Percentiles rank a stretch among this genome's conserved stretches.
phyloP scores from a whole-genome alignment of 2,329 filamentous ascomycete genomes.

The Colletotrichum sp. region DNA sequence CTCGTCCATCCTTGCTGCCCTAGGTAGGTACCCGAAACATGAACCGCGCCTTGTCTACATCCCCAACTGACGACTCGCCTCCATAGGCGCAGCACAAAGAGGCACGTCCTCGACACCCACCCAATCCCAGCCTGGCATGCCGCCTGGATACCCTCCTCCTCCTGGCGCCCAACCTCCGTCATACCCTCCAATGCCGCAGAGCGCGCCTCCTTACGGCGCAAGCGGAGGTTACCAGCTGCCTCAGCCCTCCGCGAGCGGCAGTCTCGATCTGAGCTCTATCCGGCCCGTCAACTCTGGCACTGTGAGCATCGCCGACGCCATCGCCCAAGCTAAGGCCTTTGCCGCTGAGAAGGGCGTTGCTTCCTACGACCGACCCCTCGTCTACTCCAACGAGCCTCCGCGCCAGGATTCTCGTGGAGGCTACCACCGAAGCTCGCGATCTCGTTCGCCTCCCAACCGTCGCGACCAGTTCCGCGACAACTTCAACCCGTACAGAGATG shows the following conservation, averaged over 20 bases:
- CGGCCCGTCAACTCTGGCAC: slow-evolving; percentile 81
- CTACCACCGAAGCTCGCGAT: slow-evolving; percentile 68
- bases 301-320: slow-evolving; percentile 82
- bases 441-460: slow-evolving; percentile 71
- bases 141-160: slow-evolving; percentile 43
- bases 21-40: slow-evolving; percentile 42
- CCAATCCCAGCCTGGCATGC: slow-evolving; percentile 44
- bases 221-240: slow-evolving; percentile 55
- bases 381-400: slow-evolving; percentile 44
- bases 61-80: slow-evolving; percentile 20
- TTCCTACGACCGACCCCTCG: slow-evolving; percentile 62
- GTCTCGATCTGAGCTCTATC: slow-evolving; percentile 79
- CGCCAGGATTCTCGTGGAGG: slow-evolving; percentile 45
- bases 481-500: slow-evolving; percentile 84
- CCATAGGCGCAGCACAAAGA: slow-evolving; percentile 46
- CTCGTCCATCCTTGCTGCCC: slow-evolving; percentile 53
- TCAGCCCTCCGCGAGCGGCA: slow-evolving; percentile 75
- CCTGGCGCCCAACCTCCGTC: slow-evolving; percentile 37
- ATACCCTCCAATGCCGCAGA: slow-evolving; percentile 41
- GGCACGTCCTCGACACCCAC: slow-evolving; percentile 45
- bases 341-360: slow-evolving; percentile 79
- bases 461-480: slow-evolving; percentile 77
- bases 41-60: slow-evolving; percentile 1
- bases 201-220: slow-evolving; percentile 40
- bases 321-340: slow-evolving; percentile 83